Percentiles rank a stretch among this genome's conserved stretches.
These are phyloP conservation scores for Diaporthe longicolla DNA, from an alignment of 2,329 filamentous ascomycete species.

Conservation along the genomic window DNA sequence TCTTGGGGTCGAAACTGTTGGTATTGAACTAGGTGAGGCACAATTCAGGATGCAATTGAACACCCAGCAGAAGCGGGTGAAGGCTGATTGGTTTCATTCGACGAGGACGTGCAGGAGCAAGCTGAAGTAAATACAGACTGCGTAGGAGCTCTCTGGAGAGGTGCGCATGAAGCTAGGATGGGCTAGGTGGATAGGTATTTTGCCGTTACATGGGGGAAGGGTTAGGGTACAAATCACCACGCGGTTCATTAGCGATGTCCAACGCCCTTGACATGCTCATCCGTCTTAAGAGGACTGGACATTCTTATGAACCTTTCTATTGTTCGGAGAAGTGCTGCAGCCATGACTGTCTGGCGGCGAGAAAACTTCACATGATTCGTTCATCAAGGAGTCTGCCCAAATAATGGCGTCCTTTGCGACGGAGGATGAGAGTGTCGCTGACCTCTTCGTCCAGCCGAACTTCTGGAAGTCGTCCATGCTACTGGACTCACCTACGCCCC, in stretches of 20 bases:
- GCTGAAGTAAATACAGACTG: neutral
- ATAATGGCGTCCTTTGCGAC: conserved; percentile 48
- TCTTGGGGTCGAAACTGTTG: neutral
- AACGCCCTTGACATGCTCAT: neutral
- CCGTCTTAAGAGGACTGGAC: neutral
- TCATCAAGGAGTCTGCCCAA: neutral
- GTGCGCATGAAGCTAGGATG: neutral
- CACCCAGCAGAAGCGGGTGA: neutral
- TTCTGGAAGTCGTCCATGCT: conserved; percentile 70
- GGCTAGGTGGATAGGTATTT: conserved; percentile 1
- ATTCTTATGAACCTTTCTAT: neutral
- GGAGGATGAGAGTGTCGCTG: conserved; percentile 60
- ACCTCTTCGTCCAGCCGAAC: conserved; percentile 75
- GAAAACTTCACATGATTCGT: neutral
- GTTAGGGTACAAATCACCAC: conserved; percentile 2
- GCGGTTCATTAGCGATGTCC: neutral
- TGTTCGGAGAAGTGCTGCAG: neutral
- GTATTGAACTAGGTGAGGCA: neutral
- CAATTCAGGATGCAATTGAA: neutral
- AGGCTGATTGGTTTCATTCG: no score
- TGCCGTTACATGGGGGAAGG: conserved; percentile 2
- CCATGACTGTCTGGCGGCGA: neutral
- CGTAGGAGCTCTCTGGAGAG: neutral
- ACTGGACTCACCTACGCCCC: conserved; percentile 52
- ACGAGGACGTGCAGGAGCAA: neutral